Conservation (phyloP, 2,329 filamentous ascomycete genomes). For the Epichloe festucae region DNA sequence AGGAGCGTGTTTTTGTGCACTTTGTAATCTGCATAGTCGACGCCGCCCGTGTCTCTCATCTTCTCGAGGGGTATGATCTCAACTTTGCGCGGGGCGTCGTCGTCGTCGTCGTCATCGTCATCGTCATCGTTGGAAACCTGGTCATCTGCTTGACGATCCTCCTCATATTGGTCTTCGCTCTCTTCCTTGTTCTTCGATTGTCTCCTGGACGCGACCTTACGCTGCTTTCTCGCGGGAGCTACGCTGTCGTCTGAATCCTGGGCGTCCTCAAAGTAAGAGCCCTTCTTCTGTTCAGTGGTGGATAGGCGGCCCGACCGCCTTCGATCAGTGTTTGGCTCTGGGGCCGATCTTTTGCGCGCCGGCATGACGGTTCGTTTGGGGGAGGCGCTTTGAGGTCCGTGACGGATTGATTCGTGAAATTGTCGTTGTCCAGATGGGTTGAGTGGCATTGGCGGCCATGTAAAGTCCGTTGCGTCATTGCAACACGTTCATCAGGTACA, state of each 20-base stretch:
- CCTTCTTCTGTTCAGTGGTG: conserved; percentile 34
- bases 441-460: no score
- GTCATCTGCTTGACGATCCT: conserved; percentile 10
- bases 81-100: conserved; percentile 21
- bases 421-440: background rate
- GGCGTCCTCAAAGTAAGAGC: conserved; percentile 34
- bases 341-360: background rate
- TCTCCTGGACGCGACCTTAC: conserved; percentile 14
- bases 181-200: conserved; percentile 1
- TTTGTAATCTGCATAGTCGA: conserved; percentile 36
- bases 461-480: conserved; percentile 5
- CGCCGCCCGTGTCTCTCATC: conserved; percentile 20
- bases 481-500: background rate
- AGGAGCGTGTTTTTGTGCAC: conserved; percentile 45
- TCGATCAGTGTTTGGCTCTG: conserved; percentile 12
- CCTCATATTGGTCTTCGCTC: conserved; percentile 13
- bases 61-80: conserved; percentile 23
- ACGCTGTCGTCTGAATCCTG: conserved; percentile 5
- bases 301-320: conserved; percentile 36
- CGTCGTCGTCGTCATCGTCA: conserved; percentile 23
- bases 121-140: conserved; percentile 14
- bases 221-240: conserved; percentile 16
- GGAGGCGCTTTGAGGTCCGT: background rate
- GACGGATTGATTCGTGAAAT: background rate
- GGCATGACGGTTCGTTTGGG: background rate